Evolutionary conservation across 805 yeast genomes (phyloP).

Genomic region (Candida railenensis): DNA sequence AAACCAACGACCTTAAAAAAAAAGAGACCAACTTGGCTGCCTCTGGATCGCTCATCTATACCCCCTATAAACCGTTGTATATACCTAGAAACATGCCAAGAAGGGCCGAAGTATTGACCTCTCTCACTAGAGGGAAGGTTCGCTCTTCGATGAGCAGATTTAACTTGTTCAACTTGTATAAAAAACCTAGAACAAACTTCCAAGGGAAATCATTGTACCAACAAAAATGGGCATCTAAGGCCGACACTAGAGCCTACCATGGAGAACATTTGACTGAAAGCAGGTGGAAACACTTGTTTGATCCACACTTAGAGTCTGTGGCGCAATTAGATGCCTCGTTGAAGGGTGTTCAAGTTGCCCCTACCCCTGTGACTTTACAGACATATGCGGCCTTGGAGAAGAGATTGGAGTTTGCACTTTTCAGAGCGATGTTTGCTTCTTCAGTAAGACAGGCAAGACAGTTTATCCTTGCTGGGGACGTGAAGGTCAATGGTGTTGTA

Average conservation of each 20-base stretch:
- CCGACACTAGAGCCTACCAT: slow-evolving; percentile 91
- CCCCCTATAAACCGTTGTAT: neutral
- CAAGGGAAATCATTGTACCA: slow-evolving; percentile 73
- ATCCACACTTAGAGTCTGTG: slow-evolving; percentile 73
- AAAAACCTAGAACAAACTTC: slow-evolving; percentile 58
- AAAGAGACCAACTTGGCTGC: neutral
- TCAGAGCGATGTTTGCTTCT: slow-evolving; percentile 90
- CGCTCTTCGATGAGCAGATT: slow-evolving; percentile 91
- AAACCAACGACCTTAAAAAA: neutral
- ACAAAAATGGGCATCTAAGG: slow-evolving; percentile 89
- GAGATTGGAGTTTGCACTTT: slow-evolving; percentile 85
- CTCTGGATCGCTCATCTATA: neutral
- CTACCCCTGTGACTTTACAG: slow-evolving; percentile 84
- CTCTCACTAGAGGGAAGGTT: slow-evolving; percentile 66
- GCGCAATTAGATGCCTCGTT: slow-evolving; percentile 85
- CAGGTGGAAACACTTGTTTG: slow-evolving; percentile 72
- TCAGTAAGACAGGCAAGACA: slow-evolving; percentile 93
- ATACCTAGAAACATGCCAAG: slow-evolving; percentile 49
- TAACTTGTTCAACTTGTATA: slow-evolving; percentile 84
- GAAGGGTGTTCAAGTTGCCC: slow-evolving; percentile 52
- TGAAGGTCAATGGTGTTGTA: slow-evolving; percentile 78
- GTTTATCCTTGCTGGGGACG: slow-evolving; percentile 77
- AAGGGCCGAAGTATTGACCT: slow-evolving; percentile 54
- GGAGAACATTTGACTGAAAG: slow-evolving; percentile 90
- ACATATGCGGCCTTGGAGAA: slow-evolving; percentile 86